Evolutionary conservation across 1,139 yeast genomes (phyloP), one percentile per base, ranked within the genome.

Genomic region (Diutina catenulata): DNA sequence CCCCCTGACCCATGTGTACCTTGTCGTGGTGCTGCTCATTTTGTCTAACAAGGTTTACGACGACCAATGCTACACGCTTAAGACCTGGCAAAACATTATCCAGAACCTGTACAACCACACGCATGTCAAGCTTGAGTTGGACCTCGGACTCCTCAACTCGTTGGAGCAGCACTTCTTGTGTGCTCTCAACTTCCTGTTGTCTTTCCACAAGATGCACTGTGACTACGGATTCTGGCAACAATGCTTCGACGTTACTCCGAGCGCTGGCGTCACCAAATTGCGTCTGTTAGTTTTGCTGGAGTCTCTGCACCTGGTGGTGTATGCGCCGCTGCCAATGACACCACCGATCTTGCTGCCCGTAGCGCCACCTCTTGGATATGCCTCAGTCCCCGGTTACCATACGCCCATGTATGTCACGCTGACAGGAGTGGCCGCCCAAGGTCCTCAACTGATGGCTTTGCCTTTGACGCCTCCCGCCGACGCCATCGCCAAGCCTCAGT

Each of bases 81-180:
- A 31, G 35, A 31, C 35, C n/a, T 31, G 35, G 35, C 35, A 31
- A 11, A 31, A 31, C 23, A 31, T 31, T 19, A 20, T 31, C 21
- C n/a, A n/a, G 19, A 31, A 31, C 25, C 21, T 15, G 10, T 19
- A 20, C 7, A 13, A 18, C 8, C 6, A 9, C 4, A 9, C 35
- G 2, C 35, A 11, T 2, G 24, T 31, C 7, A n/a, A n/a, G n/a
- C n/a, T n/a, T n/a, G 16, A 14, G 11, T 13, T 31, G 13, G 24
- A 19, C 18, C 13, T 31, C 2, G 14, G 7, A 4, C 10, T 31
- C 3, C 18, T 31, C 4, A 31, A 31, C 19, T 11, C 6, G 16
- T 19, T 31, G 24, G 35, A 31, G 13, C 35, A 18, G 24, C 35
- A 31, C 18, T 20, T 31, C 8, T 21, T 31, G 26, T 20, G 16